A percentile compares a stretch with the other conserved stretches of the same genome.
Evolutionary conservation across 2,329 filamentous ascomycete genomes (phyloP).

Genomic region (Eutypella sp.): DNA sequence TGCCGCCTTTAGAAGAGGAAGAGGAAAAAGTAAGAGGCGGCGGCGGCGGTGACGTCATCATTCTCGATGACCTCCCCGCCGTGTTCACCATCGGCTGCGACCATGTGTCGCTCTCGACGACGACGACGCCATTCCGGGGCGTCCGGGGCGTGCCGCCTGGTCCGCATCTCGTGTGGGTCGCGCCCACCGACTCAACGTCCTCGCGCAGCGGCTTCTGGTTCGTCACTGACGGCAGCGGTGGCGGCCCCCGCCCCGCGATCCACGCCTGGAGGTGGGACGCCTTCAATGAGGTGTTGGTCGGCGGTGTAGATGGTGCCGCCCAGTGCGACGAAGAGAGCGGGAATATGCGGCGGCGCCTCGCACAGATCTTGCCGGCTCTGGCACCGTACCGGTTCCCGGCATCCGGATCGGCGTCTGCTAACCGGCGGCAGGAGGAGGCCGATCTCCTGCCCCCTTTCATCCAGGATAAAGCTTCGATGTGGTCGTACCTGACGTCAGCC

Average conservation of each 20-base stretch:
- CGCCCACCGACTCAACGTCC: constrained; percentile 42
- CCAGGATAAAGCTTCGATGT: constrained; percentile 34
- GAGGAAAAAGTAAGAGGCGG: too few species aligned
- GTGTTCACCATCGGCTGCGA: constrained; percentile 51
- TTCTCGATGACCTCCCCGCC: constrained; percentile 47
- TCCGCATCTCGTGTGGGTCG: constrained; percentile 56
- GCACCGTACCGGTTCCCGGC: constrained; percentile 39
- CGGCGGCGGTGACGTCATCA: constrained; percentile 43
- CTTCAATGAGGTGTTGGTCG: constrained; percentile 49
- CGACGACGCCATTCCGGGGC: constrained; percentile 42
- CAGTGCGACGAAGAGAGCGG: too few species aligned
- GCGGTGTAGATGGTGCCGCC: constrained; percentile 38
- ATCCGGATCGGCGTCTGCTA: constrained; percentile 6
- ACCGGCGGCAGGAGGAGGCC: constrained; percentile 10
- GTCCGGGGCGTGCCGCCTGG: constrained; percentile 51
- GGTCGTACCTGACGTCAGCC: constrained; percentile 46
- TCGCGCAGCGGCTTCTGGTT: constrained; percentile 56
- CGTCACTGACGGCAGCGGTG: constrained; percentile 26
- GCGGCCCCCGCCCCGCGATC: constrained; percentile 23
- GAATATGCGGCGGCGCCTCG: constrained; percentile 28
- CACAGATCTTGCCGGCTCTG: constrained; percentile 35
- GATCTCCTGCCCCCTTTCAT: constrained; percentile 20
- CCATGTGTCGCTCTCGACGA: constrained; percentile 41
- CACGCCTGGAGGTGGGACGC: constrained; percentile 39
- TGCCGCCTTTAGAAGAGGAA: too few species aligned